A percentile compares a stretch with the other conserved stretches of the same genome.
Conservation (phyloP, 2,329 filamentous ascomycete genomes). For the Thielaviopsis ethacetica region DNA sequence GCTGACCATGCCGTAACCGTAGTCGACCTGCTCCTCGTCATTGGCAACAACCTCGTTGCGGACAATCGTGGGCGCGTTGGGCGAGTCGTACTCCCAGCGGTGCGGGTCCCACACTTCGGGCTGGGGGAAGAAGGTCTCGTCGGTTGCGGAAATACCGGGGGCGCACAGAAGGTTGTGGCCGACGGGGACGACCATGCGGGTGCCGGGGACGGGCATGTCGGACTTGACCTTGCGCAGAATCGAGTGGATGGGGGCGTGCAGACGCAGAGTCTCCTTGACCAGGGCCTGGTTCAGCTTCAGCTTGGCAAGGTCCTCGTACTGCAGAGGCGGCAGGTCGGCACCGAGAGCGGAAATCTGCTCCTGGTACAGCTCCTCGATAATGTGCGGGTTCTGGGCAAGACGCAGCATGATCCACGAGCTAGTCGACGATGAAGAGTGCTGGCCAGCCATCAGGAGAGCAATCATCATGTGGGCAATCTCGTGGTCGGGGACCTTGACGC, state of each 20-base stretch:
- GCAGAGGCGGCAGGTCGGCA: constrained; percentile 54
- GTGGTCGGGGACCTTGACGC: constrained; percentile 58
- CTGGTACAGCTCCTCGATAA: constrained; percentile 65
- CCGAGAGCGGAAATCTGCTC: constrained; percentile 67
- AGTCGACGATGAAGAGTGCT: constrained; percentile 76
- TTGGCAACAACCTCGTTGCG: constrained; percentile 32
- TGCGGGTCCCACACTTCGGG: constrained; percentile 76
- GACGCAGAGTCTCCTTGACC: constrained; percentile 78
- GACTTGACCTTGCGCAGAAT: constrained; percentile 86
- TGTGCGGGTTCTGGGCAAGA: constrained; percentile 59
- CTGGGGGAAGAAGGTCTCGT: constrained; percentile 63
- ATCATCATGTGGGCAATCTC: constrained; percentile 92
- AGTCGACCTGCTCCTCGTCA: constrained; percentile 69
- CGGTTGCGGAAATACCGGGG: constrained; percentile 62
- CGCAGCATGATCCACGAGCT: constrained; percentile 73
- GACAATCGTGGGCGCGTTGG: constrained; percentile 31
- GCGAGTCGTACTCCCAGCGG: constrained; percentile 61
- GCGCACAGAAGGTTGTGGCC: constrained; percentile 70
- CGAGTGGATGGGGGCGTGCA: constrained; percentile 87
- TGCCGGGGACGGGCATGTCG: constrained; percentile 70
- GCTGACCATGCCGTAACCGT: constrained; percentile 82
- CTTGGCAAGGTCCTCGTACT: constrained; percentile 61
- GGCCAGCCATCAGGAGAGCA: constrained; percentile 78
- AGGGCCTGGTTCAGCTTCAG: constrained; percentile 71
- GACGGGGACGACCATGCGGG: constrained; percentile 66